Evolutionary conservation across 371 early-diverging fungal genomes (phyloP), one percentile per base, ranked within the genome.

Genomic region (Vairimorpha ceranae): DNA sequence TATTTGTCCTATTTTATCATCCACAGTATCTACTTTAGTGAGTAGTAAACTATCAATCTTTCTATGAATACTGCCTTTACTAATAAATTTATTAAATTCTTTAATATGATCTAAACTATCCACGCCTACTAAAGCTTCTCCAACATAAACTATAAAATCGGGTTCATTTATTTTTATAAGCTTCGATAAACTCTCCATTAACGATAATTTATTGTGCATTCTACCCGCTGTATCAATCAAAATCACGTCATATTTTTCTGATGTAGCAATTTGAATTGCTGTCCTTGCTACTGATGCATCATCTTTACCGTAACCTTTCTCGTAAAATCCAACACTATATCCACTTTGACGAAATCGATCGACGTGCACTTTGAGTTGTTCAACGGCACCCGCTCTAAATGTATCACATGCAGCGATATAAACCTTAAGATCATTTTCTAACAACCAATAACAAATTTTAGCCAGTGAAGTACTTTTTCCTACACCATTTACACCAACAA

Each of bases 351-450:
- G 85, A 71, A 95, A 83, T 77, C 94, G 93, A 35, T 91, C 86
- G 3, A 88, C 93, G 82, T 96, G 95, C 2, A 92, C 92, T 35
- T 90, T 87, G 8, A 96, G 83, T 81, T 95, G 99, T 81, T 97
- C 99, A 32, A 98, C 94, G 7, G 99, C 99, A 54, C 99, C 99
- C 36, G 92, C 90, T 72, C 99, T 88, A 86, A 98, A 98, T 4
- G 97, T 96, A 85, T 98, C 99, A 80, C 99, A 94, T 1, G 96
- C 99, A 19, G 95, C 99, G 79, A 98, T 93, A 67, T 94, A 86
- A 7, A 95, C 90, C 56, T 87, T 88, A 69, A 89, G 86, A 59
- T 89, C 87, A 84, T 96, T 93, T 79, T 94, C 93, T 51, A 95
- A 83, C 33, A 96, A 84, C 95, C 95, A 96, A 81, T 92, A 95